Base-by-base conservation (phyloP, 257 asterid genomes). In the Capsicum pubescens region DNA sequence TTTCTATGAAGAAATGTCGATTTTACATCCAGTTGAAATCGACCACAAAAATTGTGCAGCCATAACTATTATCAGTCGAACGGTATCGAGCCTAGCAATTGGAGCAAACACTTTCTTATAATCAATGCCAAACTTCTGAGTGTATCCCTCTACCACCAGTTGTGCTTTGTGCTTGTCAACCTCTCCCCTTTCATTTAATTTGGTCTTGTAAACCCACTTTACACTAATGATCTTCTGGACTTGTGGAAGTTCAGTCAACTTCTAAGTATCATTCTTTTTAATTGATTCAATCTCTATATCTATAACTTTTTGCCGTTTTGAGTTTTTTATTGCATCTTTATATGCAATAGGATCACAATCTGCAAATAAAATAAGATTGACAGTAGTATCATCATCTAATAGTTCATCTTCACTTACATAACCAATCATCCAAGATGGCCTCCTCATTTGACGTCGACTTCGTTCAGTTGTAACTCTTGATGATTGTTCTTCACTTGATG, bases 171-270 rank as follows among this genome's bases (percentile, higher is more conserved):
- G n/a, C 12, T 59, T 59, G 10, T 59, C 66, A 59, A 17, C 32
- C 3, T 57, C 19, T 2, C 80, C 9, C 36, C 32, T 69, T 19
- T 69, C 69, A 6, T 69, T 55, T 9, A 83, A 15, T 16, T 83
- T 83, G 19, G 70, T 83, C 14, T 83, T 69, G 36, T 52, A 55
- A 2, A 83, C 0, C 58, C 81, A 83, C 8, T 83, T 69, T 13
- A 69, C 70, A 9, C 81, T 46, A 26, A 83, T 69, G 6, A 16
- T 10, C 6, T 36, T 83, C 35, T 69, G 4, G 4, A 58, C 48
- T 83, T 55, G 14, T 42, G 59, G 79, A 82, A 66, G 79, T 13
- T 66, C 21, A 42, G n/a, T 71, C 17, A 82, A 3, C 61, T 64
- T 35, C 50, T 4, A 82, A 12, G 26, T 57, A 57, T 57, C 10